Percentiles rank a stretch among this genome's conserved stretches.
Conservation (phyloP, 2,329 filamentous ascomycete species). For the Pestalotiopsis sp. region DNA sequence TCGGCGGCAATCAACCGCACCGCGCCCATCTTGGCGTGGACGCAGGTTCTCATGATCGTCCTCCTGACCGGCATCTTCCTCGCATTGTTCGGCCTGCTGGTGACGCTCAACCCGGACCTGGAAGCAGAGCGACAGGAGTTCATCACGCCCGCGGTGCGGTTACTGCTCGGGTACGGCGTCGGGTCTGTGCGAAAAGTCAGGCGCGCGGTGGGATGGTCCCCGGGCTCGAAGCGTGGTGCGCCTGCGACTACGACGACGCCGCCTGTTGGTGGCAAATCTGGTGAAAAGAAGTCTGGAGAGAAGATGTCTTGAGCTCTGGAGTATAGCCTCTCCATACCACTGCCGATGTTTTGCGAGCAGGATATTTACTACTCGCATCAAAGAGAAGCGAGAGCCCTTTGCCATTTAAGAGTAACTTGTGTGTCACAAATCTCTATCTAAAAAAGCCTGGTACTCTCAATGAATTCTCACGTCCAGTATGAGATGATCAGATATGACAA, state of each 20-base stretch:
- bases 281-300: background rate
- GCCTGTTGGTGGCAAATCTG: background rate
- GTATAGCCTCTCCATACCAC: background rate
- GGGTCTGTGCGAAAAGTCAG: background rate
- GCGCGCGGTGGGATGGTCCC: background rate
- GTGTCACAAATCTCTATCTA: too few relatives aligned
- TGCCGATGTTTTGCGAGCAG: too few relatives aligned
- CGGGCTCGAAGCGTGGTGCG: background rate
- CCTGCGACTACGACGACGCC: background rate
- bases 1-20: conserved; percentile 2
- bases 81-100: conserved; percentile 1
- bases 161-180: background rate
- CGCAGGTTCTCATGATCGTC: conserved; percentile 7
- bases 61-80: background rate
- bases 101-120: conserved; percentile 3
- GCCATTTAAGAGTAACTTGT: too few relatives aligned
- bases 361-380: background rate
- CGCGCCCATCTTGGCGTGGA: conserved; percentile 6
- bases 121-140: conserved; percentile 2
- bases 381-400: too few relatives aligned
- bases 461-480: too few relatives aligned
- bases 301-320: background rate
- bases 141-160: conserved; percentile 2
- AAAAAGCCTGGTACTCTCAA: too few relatives aligned
- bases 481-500: too few relatives aligned